A percentile compares a stretch with the other conserved stretches of the same genome.
Conservation (phyloP, 2,329 filamentous ascomycete genomes). For the Diaporthe sp. region DNA sequence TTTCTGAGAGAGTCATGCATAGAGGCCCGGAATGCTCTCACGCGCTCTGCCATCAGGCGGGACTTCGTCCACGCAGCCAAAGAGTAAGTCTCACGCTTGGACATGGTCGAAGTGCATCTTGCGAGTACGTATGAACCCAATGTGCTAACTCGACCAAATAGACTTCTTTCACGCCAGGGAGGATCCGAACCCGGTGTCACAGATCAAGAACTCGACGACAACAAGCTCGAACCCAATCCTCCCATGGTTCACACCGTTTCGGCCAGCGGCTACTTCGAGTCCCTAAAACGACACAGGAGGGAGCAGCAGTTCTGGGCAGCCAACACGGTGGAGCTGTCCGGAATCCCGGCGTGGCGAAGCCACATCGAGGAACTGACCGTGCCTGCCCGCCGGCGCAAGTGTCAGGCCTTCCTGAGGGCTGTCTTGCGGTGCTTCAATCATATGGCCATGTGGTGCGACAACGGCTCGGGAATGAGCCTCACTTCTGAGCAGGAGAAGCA, state of each 20-base stretch:
- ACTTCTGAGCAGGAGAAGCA: not conserved
- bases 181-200: not conserved
- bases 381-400: not conserved
- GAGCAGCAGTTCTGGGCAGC: constrained; percentile 1
- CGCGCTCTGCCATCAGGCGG: not conserved
- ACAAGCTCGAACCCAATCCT: not conserved
- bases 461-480: not conserved
- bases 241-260: constrained; percentile 1
- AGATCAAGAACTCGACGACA: not conserved
- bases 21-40: not conserved
- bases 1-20: not conserved
- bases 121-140: not conserved
- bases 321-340: not conserved
- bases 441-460: constrained; percentile 11
- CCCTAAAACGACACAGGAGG: not conserved
- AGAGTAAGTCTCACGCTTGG: not conserved
- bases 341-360: constrained; percentile 8
- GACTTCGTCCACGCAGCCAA: not conserved
- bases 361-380: constrained; percentile 9
- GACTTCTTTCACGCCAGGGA: not conserved
- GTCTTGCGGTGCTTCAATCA: not conserved
- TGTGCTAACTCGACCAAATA: not conserved
- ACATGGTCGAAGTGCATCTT: not conserved
- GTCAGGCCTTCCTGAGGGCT: not conserved
- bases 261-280: constrained; percentile 5